These are phyloP conservation scores for Xylaria palmicola DNA, from an alignment of 495 filamentous ascomycete species.

Conservation along the genomic window DNA sequence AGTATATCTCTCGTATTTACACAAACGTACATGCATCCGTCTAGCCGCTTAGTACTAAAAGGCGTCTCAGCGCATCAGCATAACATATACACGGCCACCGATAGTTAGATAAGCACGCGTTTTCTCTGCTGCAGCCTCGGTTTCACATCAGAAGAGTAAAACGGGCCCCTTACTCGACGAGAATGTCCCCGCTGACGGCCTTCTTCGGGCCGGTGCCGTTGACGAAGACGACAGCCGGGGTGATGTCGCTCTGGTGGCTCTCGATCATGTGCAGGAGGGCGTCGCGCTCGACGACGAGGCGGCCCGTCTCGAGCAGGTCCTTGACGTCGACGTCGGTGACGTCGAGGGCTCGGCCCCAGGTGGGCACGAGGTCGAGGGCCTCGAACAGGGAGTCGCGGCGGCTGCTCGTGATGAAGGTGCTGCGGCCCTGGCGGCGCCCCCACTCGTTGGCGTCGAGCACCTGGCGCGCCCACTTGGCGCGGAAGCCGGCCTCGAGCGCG, in stretches of 20 bases:
- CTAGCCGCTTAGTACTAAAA: neutral
- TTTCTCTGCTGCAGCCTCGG: too few relatives aligned
- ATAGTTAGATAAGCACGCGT: too few relatives aligned
- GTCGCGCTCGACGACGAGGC: conserved; percentile 80
- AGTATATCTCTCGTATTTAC: conserved; percentile 17
- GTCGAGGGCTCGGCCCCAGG: conserved; percentile 65
- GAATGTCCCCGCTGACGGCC: conserved; percentile 18
- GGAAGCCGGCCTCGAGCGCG: conserved; percentile 44
- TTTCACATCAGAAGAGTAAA: too few relatives aligned
- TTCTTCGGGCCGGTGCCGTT: conserved; percentile 5
- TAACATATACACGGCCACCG: too few relatives aligned
- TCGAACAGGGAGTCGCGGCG: conserved; percentile 53
- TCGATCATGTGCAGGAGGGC: conserved; percentile 75
- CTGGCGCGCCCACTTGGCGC: conserved; percentile 59
- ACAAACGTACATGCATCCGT: conserved; percentile 9
- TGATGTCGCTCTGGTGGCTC: conserved; percentile 74
- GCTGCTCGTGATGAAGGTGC: conserved; percentile 70
- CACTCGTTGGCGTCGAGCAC: conserved; percentile 71
- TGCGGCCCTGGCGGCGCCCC: conserved; percentile 67
- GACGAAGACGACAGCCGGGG: conserved; percentile 34
- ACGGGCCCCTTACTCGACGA: conserved; percentile 19
- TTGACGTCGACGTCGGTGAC: conserved; percentile 86
- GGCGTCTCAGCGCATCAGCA: conserved; percentile 6
- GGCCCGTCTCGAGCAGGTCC: conserved; percentile 79
- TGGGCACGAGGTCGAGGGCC: conserved; percentile 58